Conservation (phyloP, 768 basidiomycete species). For the Leccinum aurantiacum region DNA sequence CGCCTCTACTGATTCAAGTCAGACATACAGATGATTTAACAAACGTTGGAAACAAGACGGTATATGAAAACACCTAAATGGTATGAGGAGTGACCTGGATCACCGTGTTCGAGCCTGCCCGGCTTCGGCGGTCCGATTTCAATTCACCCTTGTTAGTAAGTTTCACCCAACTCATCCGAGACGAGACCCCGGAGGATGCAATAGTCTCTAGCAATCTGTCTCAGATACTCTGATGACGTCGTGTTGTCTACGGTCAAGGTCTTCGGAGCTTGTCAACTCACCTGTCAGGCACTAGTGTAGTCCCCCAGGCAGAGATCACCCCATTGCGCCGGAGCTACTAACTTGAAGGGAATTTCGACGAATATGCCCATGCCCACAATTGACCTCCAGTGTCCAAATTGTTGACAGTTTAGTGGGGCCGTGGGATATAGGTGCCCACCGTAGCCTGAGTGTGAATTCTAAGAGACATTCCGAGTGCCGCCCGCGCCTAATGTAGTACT, state of each 20-base stretch:
- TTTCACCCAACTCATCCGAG: slow-evolving; percentile 43
- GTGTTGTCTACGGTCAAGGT: not conserved
- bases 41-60: slow-evolving; percentile 15
- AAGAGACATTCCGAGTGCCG: too few relatives aligned
- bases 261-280: not conserved
- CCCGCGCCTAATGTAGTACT: too few relatives aligned
- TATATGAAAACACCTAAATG: slow-evolving; percentile 41
- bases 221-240: not conserved
- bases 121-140: slow-evolving; percentile 38
- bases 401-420: slow-evolving; percentile 14
- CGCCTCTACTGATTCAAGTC: slow-evolving; percentile 11
- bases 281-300: slow-evolving; percentile 35
- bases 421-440: slow-evolving; percentile 22
- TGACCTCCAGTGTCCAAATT: slow-evolving; percentile 46
- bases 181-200: slow-evolving; percentile 29
- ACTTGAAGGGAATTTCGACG: not conserved
- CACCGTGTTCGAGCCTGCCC: slow-evolving; percentile 23
- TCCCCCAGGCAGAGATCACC: slow-evolving; percentile 18
- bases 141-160: slow-evolving; percentile 50
- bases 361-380: slow-evolving; percentile 37
- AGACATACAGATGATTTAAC: not conserved
- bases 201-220: slow-evolving; percentile 41
- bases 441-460: too few relatives aligned
- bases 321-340: slow-evolving; percentile 2
- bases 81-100: slow-evolving; percentile 36